Conservation (phyloP, 2,329 filamentous ascomycete species). For the Penicillium sp. region DNA sequence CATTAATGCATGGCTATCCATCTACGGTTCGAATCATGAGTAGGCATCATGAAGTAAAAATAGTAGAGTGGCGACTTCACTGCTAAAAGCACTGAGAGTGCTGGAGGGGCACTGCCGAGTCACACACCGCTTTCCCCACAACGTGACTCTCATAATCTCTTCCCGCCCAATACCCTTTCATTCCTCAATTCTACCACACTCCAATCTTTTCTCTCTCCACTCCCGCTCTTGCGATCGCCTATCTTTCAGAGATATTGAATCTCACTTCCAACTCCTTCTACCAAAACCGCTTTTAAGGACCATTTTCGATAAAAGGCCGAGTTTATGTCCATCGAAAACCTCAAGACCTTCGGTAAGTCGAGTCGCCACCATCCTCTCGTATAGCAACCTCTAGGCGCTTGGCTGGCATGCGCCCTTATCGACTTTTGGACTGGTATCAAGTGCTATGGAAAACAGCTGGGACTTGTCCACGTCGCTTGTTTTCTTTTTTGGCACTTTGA, state of each 20-base stretch:
- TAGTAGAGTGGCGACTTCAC: background rate
- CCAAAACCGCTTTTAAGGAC: conserved; percentile 41
- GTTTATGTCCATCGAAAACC: conserved; percentile 99
- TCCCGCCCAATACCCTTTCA: conserved; percentile 28
- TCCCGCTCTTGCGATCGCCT: conserved; percentile 23
- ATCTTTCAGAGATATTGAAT: conserved; percentile 33
- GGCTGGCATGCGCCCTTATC: background rate
- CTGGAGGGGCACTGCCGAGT: conserved; percentile 23
- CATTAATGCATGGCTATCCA: background rate
- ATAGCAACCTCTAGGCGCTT: background rate
- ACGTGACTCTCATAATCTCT: conserved; percentile 38
- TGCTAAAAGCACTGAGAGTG: background rate
- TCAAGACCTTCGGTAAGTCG: conserved; percentile 86
- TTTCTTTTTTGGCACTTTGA: too few species aligned
- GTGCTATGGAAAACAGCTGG: too few species aligned
- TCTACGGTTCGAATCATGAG: background rate
- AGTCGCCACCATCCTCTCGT: conserved; percentile 30
- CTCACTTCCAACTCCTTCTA: conserved; percentile 31
- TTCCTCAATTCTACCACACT: conserved; percentile 28
- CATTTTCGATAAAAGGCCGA: conserved; percentile 65
- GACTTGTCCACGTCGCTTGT: background rate
- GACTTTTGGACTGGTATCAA: background rate
- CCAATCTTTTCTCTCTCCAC: conserved; percentile 15
- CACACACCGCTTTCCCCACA: conserved; percentile 38
- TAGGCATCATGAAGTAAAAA: background rate